A percentile compares a stretch with the other conserved stretches of the same genome.
phyloP scores from a whole-genome alignment of 768 basidiomycete species.

The Calocera viscosa region DNA sequence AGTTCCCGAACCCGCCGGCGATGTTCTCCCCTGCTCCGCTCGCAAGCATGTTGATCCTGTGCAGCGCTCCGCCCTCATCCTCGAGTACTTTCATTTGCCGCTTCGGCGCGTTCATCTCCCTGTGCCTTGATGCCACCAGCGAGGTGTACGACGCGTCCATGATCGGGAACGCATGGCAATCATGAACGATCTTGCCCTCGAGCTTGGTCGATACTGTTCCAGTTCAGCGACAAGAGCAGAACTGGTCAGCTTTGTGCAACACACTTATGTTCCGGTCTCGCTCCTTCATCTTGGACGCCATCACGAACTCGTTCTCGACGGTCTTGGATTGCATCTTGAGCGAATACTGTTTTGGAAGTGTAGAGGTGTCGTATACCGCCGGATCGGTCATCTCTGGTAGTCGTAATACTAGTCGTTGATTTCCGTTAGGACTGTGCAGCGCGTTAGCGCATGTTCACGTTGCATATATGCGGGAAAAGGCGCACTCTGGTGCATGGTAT shows the following conservation, averaged over 20 bases:
- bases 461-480: conserved; percentile 24
- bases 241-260: conserved; percentile 8
- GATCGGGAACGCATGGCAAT: conserved; percentile 57
- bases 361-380: conserved; percentile 20
- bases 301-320: conserved; percentile 74
- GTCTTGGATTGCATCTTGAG: conserved; percentile 76
- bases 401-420: conserved; percentile 54
- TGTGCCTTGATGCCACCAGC: conserved; percentile 57
- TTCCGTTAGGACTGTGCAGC: conserved; percentile 42
- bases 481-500: conserved; percentile 36
- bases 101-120: conserved; percentile 51
- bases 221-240: not conserved
- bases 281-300: conserved; percentile 69
- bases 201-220: conserved; percentile 26
- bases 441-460: too few relatives aligned
- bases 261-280: conserved; percentile 38
- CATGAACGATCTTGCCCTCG: conserved; percentile 69
- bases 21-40: conserved; percentile 53
- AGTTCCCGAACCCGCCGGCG: conserved; percentile 45
- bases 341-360: conserved; percentile 53
- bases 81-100: conserved; percentile 64
- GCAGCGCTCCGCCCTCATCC: conserved; percentile 27
- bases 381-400: conserved; percentile 36
- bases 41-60: conserved; percentile 63
- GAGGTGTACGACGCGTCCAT: conserved; percentile 55